Evolutionary conservation across 2,329 filamentous ascomycete species (phyloP).

Genomic region (Ceratocystis papillata): DNA sequence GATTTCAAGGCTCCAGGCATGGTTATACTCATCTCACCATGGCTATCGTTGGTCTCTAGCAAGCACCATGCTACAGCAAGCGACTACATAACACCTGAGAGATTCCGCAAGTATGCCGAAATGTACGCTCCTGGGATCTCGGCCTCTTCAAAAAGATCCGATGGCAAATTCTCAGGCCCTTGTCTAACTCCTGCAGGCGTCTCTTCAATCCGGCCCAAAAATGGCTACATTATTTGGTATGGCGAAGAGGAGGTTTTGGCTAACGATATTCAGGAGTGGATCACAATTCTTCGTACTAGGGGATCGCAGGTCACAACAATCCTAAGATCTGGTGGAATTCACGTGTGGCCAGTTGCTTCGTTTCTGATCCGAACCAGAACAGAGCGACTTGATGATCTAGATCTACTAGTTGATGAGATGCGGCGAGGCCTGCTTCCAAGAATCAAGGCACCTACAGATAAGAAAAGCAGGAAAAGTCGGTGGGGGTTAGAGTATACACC

Average conservation of each 20-base stretch:
- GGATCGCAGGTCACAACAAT: conserved; percentile 45
- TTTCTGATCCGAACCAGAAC: conserved; percentile 43
- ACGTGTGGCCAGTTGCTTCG: conserved; percentile 70
- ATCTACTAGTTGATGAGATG: conserved; percentile 34
- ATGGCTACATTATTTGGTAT: conserved; percentile 60
- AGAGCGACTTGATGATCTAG: conserved; percentile 44
- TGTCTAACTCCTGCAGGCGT: conserved; percentile 11
- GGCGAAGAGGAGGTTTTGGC: conserved; percentile 70
- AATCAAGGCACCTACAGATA: not conserved
- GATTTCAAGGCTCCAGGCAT: conserved; percentile 34
- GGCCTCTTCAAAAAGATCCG: not conserved
- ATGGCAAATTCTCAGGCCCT: not conserved
- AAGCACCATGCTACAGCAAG: conserved; percentile 58
- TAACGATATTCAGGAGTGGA: conserved; percentile 53
- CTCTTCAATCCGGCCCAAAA: conserved; percentile 36
- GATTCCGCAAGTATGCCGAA: conserved; percentile 57
- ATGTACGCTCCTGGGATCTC: conserved; percentile 44
- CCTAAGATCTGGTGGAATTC: conserved; percentile 57
- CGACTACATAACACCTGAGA: conserved; percentile 61
- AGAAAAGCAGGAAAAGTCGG: conserved; percentile 5
- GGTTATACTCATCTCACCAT: conserved; percentile 67
- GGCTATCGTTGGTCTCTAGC: conserved; percentile 61
- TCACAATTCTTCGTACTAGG: conserved; percentile 28
- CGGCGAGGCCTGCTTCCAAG: conserved; percentile 15
- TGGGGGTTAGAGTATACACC: conserved; percentile 15